These are phyloP conservation scores for Nigrospora oryzae DNA, from an alignment of 2,329 filamentous ascomycete species.

Conservation along the genomic window DNA sequence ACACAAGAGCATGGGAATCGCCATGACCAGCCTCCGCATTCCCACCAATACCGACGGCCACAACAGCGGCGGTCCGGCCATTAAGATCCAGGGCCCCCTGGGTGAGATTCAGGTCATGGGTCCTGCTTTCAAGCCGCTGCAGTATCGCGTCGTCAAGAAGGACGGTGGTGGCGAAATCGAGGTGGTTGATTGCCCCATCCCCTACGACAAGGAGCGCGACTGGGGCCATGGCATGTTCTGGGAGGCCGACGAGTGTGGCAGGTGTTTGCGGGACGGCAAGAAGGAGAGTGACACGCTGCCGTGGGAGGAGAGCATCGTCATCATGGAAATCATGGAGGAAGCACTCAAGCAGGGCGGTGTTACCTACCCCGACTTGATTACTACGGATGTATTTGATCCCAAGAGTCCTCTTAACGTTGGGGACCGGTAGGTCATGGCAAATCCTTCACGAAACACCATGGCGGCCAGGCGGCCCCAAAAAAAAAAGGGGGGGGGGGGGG, in stretches of 20 bases:
- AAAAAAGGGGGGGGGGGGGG: too few species aligned
- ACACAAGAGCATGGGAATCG: conserved; percentile 63
- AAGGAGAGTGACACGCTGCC: conserved; percentile 65
- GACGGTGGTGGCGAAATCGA: conserved; percentile 38
- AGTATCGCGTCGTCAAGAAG: conserved; percentile 54
- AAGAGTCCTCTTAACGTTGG: conserved; percentile 56
- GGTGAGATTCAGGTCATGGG: conserved; percentile 77
- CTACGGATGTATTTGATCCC: conserved; percentile 48
- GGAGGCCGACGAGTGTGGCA: conserved; percentile 74
- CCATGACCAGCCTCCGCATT: conserved; percentile 56
- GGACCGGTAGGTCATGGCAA: conserved; percentile 8
- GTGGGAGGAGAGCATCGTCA: conserved; percentile 68
- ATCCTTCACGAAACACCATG: too few species aligned
- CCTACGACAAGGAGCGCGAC: conserved; percentile 36
- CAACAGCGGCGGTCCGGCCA: conserved; percentile 52
- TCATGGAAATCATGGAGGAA: conserved; percentile 68
- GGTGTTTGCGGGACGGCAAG: conserved; percentile 67
- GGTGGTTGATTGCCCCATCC: conserved; percentile 44
- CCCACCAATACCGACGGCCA: conserved; percentile 53
- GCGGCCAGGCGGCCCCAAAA: too few species aligned
- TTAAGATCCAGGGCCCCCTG: conserved; percentile 71
- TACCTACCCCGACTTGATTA: conserved; percentile 46
- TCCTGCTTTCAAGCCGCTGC: conserved; percentile 60
- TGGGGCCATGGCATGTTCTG: conserved; percentile 81
- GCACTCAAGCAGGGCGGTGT: conserved; percentile 44